Evolutionary conservation across 2,329 filamentous ascomycete species (phyloP).

Genomic region (Penicillium sp.): DNA sequence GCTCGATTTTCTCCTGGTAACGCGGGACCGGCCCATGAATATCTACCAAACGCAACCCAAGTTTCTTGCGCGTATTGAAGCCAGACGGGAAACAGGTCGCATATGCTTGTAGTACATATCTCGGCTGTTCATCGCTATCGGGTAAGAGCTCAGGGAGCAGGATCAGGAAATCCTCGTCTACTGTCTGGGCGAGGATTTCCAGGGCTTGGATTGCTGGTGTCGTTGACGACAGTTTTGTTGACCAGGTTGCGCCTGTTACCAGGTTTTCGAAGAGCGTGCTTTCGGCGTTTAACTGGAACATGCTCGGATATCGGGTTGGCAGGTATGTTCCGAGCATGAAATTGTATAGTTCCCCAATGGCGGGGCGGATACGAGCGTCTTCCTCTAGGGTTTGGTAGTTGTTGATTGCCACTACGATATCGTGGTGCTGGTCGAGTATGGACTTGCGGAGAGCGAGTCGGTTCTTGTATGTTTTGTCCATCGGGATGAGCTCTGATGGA

Average conservation of each 20-base stretch:
- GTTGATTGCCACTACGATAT: slow-evolving; percentile 40
- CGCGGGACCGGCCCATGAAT: slow-evolving; percentile 60
- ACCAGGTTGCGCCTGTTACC: slow-evolving; percentile 44
- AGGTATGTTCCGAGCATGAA: slow-evolving; percentile 56
- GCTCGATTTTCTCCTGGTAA: slow-evolving; percentile 55
- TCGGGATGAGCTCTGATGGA: slow-evolving; percentile 54
- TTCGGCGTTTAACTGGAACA: slow-evolving; percentile 42
- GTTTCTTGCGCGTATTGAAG: slow-evolving; percentile 56
- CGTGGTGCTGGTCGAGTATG: slow-evolving; percentile 45
- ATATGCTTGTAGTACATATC: slow-evolving; percentile 57
- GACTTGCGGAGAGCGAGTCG: slow-evolving; percentile 50
- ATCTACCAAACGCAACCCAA: slow-evolving; percentile 49
- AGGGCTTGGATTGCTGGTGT: slow-evolving; percentile 42
- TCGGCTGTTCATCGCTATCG: slow-evolving; percentile 24
- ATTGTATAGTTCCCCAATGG: slow-evolving; percentile 51
- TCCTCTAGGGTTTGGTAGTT: slow-evolving; percentile 26
- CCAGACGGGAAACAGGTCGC: slow-evolving; percentile 56
- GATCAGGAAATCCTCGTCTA: slow-evolving; percentile 61
- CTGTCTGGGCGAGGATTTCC: slow-evolving; percentile 47
- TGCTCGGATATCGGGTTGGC: slow-evolving; percentile 54
- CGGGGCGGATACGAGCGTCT: slow-evolving; percentile 40
- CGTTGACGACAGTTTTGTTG: slow-evolving; percentile 31
- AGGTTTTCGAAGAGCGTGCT: slow-evolving; percentile 43
- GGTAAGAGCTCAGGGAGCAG: slow-evolving; percentile 45
- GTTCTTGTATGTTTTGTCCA: slow-evolving; percentile 58